These are phyloP conservation scores for Boletus rubescentipes DNA, from an alignment of 768 basidiomycete species.

Conservation along the genomic window DNA sequence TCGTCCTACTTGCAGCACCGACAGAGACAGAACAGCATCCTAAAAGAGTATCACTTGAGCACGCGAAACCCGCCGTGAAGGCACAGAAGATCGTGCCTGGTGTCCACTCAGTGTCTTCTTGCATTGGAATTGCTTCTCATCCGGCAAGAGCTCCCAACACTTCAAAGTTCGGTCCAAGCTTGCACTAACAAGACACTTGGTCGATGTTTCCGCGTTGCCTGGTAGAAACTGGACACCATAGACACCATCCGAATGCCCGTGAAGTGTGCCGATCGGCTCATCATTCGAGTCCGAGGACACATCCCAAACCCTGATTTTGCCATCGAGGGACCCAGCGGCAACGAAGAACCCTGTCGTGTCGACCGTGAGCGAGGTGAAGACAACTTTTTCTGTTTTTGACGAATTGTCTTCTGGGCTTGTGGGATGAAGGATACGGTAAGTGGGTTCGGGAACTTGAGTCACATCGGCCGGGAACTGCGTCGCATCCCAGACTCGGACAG, in stretches of 20 bases:
- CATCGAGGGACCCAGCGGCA: slow-evolving; percentile 54
- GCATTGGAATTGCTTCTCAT: slow-evolving; percentile 27
- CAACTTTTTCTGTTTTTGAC: slow-evolving; percentile 23
- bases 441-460: slow-evolving; percentile 18
- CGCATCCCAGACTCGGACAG: slow-evolving; percentile 37
- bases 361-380: slow-evolving; percentile 32
- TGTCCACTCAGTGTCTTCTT: slow-evolving; percentile 33
- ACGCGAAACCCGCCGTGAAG: neutral
- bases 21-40: slow-evolving; percentile 33
- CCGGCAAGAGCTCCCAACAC: slow-evolving; percentile 44
- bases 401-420: slow-evolving; percentile 13
- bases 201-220: slow-evolving; percentile 21
- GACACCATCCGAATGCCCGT: slow-evolving; percentile 31
- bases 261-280: slow-evolving; percentile 22
- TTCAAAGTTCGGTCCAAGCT: slow-evolving; percentile 35
- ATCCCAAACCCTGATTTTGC: slow-evolving; percentile 53
- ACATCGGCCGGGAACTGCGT: slow-evolving; percentile 23
- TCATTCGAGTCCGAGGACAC: slow-evolving; percentile 34
- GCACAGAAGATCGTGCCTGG: slow-evolving; percentile 13
- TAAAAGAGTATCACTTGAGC: slow-evolving; percentile 10
- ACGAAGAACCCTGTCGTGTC: slow-evolving; percentile 40
- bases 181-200: slow-evolving; percentile 30
- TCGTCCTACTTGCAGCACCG: slow-evolving; percentile 33
- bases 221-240: slow-evolving; percentile 33
- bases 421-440: slow-evolving; percentile 22